A percentile compares a stretch with the other conserved stretches of the same genome.
phyloP scores from a whole-genome alignment of 306 rosid genomes.

The Rosa chinensis region DNA sequence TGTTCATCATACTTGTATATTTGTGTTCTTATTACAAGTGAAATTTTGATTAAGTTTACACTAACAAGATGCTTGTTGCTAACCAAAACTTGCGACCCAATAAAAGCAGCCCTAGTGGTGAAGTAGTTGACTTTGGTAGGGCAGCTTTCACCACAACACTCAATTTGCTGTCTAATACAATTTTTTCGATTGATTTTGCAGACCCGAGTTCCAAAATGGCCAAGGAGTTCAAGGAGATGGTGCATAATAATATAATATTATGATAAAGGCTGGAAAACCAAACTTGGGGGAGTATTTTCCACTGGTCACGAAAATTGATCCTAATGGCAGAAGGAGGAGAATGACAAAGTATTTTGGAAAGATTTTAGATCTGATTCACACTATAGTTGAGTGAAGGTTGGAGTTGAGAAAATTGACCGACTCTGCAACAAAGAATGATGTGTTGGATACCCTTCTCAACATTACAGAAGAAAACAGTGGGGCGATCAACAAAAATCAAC shows the following conservation, averaged over 20 bases:
- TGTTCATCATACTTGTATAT: too few relatives aligned
- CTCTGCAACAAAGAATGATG: conserved; percentile 18
- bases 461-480: conserved; percentile 29
- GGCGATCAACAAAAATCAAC: conserved; percentile 27
- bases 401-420: background rate
- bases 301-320: conserved; percentile 34
- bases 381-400: conserved; percentile 14
- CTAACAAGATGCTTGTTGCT: conserved; percentile 18
- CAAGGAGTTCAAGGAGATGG: conserved; percentile 30
- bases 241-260: conserved; percentile 20
- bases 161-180: conserved; percentile 38
- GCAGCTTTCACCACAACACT: conserved; percentile 31
- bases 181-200: conserved; percentile 39
- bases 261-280: conserved; percentile 36
- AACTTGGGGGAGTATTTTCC: conserved; percentile 46
- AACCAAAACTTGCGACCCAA: conserved; percentile 28
- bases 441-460: conserved; percentile 42
- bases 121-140: conserved; percentile 32
- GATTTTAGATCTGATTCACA: conserved; percentile 17
- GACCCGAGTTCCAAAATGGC: conserved; percentile 30
- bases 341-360: conserved; percentile 9
- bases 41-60: too few relatives aligned
- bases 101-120: conserved; percentile 10
- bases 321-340: conserved; percentile 29
- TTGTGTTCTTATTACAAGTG: too few relatives aligned